Conservation (phyloP, 1,284 basidiomycete genomes). For the Rhodotorula sp. region DNA sequence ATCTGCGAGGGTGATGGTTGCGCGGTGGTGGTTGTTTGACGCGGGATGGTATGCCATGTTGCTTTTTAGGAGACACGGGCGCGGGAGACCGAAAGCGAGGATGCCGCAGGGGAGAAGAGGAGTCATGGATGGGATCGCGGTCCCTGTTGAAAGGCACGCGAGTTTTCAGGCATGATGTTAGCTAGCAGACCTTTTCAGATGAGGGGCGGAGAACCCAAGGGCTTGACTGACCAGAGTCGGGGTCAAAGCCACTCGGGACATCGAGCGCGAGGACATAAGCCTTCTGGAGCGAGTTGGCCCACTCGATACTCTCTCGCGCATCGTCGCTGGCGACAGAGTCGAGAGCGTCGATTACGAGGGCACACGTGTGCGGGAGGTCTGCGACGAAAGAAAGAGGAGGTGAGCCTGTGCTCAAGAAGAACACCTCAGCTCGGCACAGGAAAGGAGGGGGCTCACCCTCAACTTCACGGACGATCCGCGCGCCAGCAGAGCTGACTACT, state of each 20-base stretch:
- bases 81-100: constrained; percentile 20
- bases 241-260: constrained; percentile 11
- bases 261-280: constrained; percentile 2
- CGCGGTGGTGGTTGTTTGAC: not conserved
- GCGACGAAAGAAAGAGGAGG: not conserved
- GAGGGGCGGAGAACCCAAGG: not conserved
- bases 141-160: too few species aligned
- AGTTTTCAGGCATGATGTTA: too few species aligned
- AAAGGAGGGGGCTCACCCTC: constrained; percentile 13
- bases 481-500: constrained; percentile 25
- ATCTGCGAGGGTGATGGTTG: constrained; percentile 12
- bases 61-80: not conserved
- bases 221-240: not conserved
- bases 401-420: too few species aligned
- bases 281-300: not conserved
- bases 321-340: not conserved
- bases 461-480: constrained; percentile 18
- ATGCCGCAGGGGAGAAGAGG: constrained; percentile 12
- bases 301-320: not conserved
- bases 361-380: constrained; percentile 22
- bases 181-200: too few species aligned
- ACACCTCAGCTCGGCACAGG: too few species aligned
- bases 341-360: constrained; percentile 30
- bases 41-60: too few species aligned
- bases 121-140: not conserved